phyloP scores from a whole-genome alignment of 768 basidiomycete genomes.

The Suillus clintonianus region DNA sequence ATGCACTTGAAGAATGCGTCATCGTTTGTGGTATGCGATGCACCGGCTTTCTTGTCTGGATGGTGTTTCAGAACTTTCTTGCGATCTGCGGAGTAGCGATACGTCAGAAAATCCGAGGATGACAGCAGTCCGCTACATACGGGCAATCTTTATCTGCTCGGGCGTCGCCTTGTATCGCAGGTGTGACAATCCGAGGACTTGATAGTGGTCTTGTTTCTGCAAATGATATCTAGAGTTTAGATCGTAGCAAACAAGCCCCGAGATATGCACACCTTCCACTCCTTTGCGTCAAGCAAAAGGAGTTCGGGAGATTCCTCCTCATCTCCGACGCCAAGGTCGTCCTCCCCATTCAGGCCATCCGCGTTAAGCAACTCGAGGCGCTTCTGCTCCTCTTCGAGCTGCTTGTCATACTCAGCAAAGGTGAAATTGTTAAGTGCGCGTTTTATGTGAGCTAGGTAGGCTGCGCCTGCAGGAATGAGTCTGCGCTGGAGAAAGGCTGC shows the following conservation, averaged over 20 bases:
- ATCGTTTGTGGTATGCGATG: constrained; percentile 85
- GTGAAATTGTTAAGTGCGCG: constrained; percentile 74
- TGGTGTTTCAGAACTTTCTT: constrained; percentile 99
- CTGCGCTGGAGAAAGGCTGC: constrained; percentile 45
- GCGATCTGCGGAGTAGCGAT: constrained; percentile 60
- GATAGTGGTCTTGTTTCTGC: constrained; percentile 98
- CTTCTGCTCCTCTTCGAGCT: constrained; percentile 53
- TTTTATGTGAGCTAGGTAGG: constrained; percentile 81
- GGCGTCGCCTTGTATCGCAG: constrained; percentile 83
- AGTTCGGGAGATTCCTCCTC: constrained; percentile 79
- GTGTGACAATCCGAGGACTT: constrained; percentile 91
- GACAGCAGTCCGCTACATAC: constrained; percentile 51
- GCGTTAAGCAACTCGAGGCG: constrained; percentile 52
- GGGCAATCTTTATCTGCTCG: constrained; percentile 95
- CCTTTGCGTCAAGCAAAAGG: constrained; percentile 86
- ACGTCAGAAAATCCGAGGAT: background rate
- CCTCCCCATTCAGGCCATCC: constrained; percentile 54
- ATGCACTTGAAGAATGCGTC: constrained; percentile 99
- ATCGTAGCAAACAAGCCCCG: background rate
- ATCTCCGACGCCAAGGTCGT: constrained; percentile 91
- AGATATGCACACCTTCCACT: constrained; percentile 80
- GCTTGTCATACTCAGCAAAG: constrained; percentile 82
- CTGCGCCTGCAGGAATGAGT: constrained; percentile 84
- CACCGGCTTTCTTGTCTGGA: constrained; percentile 90
- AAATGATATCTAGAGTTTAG: constrained; percentile 3